phyloP scores from a whole-genome alignment of 352 stramenopile genomes.

The Phytophthora macrochlamydospora region DNA sequence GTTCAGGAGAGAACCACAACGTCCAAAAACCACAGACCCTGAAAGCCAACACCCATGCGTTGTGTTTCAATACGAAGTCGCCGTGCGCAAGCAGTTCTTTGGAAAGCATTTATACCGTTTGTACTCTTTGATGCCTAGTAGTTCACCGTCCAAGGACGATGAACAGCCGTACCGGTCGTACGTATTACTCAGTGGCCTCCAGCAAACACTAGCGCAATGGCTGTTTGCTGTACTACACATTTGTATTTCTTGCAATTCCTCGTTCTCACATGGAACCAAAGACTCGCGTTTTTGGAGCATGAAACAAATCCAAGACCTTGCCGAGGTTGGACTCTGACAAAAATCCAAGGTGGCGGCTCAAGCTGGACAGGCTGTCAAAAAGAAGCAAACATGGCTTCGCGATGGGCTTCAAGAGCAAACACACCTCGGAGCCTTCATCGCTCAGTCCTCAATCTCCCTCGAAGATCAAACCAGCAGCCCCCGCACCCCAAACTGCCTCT shows the following conservation, averaged over 20 bases:
- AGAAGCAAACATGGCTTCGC: not conserved
- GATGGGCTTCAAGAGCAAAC: too few species aligned
- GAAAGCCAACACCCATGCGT: too few species aligned
- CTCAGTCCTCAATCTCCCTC: conserved; percentile 14
- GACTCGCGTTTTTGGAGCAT: not conserved
- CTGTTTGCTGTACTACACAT: not conserved
- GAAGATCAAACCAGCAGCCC: not conserved
- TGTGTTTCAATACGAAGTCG: too few species aligned
- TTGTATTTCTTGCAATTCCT: not conserved
- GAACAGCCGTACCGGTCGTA: too few species aligned
- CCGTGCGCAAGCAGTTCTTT: too few species aligned
- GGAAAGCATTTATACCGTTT: too few species aligned
- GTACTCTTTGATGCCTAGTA: too few species aligned
- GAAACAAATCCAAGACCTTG: not conserved
- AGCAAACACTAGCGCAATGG: not conserved
- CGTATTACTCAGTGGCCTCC: not conserved
- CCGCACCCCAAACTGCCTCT: not conserved
- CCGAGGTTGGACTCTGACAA: not conserved
- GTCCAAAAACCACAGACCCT: too few species aligned
- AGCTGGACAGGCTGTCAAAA: not conserved
- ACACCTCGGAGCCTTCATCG: not conserved
- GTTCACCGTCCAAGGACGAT: not conserved
- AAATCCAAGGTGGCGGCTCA: not conserved
- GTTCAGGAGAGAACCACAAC: too few species aligned
- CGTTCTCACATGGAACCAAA: not conserved